Conservation (phyloP, 257 asterid species). For the Lithospermum erythrorhizon region DNA sequence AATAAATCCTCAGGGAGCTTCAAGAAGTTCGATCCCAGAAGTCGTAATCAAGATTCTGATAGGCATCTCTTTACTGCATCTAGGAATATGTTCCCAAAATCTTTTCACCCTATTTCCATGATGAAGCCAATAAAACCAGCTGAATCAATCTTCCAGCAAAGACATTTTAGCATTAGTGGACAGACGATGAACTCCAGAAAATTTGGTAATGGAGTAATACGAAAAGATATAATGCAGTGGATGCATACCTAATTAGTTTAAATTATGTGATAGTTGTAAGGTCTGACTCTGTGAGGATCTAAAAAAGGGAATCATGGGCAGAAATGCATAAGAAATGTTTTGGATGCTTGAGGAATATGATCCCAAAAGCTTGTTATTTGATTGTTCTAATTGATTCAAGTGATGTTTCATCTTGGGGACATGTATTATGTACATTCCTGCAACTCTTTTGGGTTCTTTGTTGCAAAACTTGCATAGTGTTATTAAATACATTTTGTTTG, state of each 20-base stretch:
- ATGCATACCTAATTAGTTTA: background rate
- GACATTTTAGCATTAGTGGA: background rate
- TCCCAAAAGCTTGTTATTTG: background rate
- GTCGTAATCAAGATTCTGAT: background rate
- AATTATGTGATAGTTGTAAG: background rate
- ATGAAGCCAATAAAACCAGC: background rate
- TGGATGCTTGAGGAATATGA: background rate
- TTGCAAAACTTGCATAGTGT: too few species aligned
- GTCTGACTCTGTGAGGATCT: background rate
- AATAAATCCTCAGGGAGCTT: constrained; percentile 13
- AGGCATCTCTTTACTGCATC: background rate
- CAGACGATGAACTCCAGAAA: background rate
- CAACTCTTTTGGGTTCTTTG: too few species aligned
- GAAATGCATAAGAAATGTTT: background rate
- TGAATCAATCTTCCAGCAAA: background rate
- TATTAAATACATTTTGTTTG: too few species aligned
- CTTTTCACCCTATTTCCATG: background rate
- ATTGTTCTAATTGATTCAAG: too few species aligned
- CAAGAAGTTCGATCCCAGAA: constrained; percentile 19
- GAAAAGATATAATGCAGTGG: background rate
- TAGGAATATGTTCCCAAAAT: background rate
- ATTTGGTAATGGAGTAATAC: background rate
- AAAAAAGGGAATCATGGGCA: too few species aligned
- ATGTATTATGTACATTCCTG: too few species aligned
- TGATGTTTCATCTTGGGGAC: too few species aligned